Percentiles rank a stretch among this genome's conserved stretches.
Evolutionary conservation across 169 alveolate genomes (phyloP).

Genomic region (Babesia bovis): DNA sequence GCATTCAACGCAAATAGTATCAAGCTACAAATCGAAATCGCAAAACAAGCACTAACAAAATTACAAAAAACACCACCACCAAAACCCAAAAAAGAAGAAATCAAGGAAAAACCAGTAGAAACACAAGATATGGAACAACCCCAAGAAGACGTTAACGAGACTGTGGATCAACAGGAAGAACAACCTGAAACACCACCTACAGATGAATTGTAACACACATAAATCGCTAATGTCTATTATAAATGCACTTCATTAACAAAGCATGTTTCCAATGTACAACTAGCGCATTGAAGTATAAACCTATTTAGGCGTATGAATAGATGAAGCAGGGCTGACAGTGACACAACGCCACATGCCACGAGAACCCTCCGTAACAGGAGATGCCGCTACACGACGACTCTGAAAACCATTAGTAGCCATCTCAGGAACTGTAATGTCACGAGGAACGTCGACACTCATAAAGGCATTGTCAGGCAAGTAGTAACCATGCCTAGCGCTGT

Average conservation of each 20-base stretch:
- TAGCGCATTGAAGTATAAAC: no score
- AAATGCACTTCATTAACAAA: constrained; percentile 8
- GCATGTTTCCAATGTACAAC: no score
- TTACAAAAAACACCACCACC: constrained; percentile 31
- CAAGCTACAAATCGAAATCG: constrained; percentile 26
- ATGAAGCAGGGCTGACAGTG: constrained; percentile 10
- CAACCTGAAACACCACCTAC: background rate
- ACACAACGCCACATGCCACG: constrained; percentile 24
- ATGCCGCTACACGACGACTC: background rate
- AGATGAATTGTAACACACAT: constrained; percentile 6
- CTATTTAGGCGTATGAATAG: constrained; percentile 22
- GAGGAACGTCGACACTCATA: constrained; percentile 9
- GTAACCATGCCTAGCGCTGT: background rate
- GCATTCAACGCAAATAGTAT: constrained; percentile 22
- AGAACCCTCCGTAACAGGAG: constrained; percentile 7
- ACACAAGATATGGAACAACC: background rate
- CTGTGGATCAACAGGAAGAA: background rate
- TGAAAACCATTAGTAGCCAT: background rate
- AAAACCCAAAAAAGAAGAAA: background rate
- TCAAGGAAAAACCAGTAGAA: constrained; percentile 3
- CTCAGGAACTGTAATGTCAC: constrained; percentile 2
- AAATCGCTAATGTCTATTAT: background rate
- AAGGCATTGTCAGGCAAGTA: constrained; percentile 37
- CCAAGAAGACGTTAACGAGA: background rate
- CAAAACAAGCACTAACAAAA: constrained; percentile 16